Evolutionary conservation across 2,329 filamentous ascomycete species (phyloP).

Genomic region (Sclerotinia spermophila): DNA sequence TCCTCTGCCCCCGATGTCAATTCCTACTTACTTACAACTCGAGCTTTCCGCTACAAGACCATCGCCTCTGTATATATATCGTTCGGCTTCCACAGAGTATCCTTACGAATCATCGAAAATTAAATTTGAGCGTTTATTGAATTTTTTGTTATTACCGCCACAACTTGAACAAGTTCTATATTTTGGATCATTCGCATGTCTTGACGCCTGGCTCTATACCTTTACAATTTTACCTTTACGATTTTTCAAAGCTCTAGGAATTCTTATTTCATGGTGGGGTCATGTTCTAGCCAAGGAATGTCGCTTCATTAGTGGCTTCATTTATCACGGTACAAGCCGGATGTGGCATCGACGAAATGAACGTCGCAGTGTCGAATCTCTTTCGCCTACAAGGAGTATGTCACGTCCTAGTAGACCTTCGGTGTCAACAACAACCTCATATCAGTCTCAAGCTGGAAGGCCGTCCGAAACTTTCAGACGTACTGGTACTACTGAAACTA

Average conservation of each 20-base stretch:
- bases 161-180: slow-evolving; percentile 80
- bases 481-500: slow-evolving; percentile 23
- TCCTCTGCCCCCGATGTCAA: slow-evolving; percentile 62
- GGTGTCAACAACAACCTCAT: slow-evolving; percentile 30
- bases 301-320: slow-evolving; percentile 68
- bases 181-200: slow-evolving; percentile 85
- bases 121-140: slow-evolving; percentile 87
- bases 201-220: slow-evolving; percentile 95
- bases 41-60: slow-evolving; percentile 60
- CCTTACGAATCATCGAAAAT: slow-evolving; percentile 91
- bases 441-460: slow-evolving; percentile 27
- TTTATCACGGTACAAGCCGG: slow-evolving; percentile 74
- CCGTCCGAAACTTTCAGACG: slow-evolving; percentile 21
- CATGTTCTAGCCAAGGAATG: slow-evolving; percentile 69
- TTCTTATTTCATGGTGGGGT: slow-evolving; percentile 75
- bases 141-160: slow-evolving; percentile 78
- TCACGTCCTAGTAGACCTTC: slow-evolving; percentile 31
- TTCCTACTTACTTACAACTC: slow-evolving; percentile 62
- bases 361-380: slow-evolving; percentile 40
- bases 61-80: slow-evolving; percentile 63
- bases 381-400: slow-evolving; percentile 31
- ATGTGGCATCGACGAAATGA: slow-evolving; percentile 62
- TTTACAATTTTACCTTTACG: slow-evolving; percentile 92
- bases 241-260: slow-evolving; percentile 74
- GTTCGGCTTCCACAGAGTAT: slow-evolving; percentile 51